Conservation (phyloP, 1,139 yeast genomes). For the Suhomyces guaymorum region DNA sequence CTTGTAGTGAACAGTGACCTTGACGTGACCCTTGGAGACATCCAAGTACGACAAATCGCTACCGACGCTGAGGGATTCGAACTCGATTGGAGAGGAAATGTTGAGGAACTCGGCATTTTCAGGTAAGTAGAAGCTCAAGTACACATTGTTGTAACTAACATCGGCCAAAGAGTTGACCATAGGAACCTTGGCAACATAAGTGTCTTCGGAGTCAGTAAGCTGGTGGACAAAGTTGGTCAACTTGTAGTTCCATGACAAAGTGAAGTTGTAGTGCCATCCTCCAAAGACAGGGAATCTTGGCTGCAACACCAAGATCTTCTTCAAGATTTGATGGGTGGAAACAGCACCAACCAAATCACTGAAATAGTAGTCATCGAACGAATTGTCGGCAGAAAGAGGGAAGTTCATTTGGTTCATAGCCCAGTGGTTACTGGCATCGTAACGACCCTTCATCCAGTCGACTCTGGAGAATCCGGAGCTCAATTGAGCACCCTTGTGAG, state of each 20-base stretch:
- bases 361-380: conserved; percentile 65
- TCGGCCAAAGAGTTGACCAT: conserved; percentile 72
- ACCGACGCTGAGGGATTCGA: conserved; percentile 34
- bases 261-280: conserved; percentile 94
- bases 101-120: conserved; percentile 75
- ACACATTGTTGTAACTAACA: conserved; percentile 63
- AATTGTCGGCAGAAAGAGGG: conserved; percentile 43
- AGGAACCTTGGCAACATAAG: conserved; percentile 68
- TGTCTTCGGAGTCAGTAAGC: conserved; percentile 42
- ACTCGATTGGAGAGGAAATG: conserved; percentile 58
- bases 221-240: conserved; percentile 54
- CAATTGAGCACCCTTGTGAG: conserved; percentile 73
- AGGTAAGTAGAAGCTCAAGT: conserved; percentile 72
- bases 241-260: conserved; percentile 83
- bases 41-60: conserved; percentile 72
- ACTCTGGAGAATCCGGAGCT: conserved; percentile 72
- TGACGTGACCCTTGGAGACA: conserved; percentile 74
- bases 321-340: conserved; percentile 66
- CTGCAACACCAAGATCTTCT: conserved; percentile 56
- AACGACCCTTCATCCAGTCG: conserved; percentile 65
- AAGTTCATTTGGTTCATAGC: conserved; percentile 59
- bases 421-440: conserved; percentile 45
- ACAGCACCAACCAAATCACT: conserved; percentile 94
- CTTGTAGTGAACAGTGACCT: conserved; percentile 60
- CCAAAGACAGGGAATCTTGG: conserved; percentile 96